A percentile compares a stretch with the other conserved stretches of the same genome.
These are phyloP conservation scores for Pseudozyma sp. DNA, from an alignment of 1,284 basidiomycete species.

Conservation along the genomic window DNA sequence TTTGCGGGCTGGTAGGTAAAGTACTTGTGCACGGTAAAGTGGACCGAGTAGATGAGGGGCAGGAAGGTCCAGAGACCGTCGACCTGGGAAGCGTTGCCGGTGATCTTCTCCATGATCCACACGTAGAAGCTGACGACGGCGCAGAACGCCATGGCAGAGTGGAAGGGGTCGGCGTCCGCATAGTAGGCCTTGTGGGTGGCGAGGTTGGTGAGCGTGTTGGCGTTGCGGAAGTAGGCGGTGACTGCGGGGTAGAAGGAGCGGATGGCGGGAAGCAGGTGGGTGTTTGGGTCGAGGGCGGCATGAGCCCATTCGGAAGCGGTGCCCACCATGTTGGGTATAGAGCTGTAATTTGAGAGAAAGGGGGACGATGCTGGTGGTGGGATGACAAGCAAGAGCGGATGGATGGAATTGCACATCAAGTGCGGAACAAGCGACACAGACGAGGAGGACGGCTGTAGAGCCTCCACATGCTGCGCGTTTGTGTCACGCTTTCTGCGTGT, in stretches of 20 bases:
- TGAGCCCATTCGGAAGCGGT: constrained; percentile 41
- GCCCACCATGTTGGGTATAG: constrained; percentile 27
- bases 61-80: constrained; percentile 66
- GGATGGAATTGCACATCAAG: neutral
- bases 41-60: constrained; percentile 59
- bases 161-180: constrained; percentile 54
- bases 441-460: neutral
- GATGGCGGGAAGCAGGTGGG: constrained; percentile 47
- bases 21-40: constrained; percentile 61
- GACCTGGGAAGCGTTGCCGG: constrained; percentile 64
- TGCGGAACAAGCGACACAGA: neutral
- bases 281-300: constrained; percentile 41
- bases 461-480: constrained; percentile 8
- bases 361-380: no score
- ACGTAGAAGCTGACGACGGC: constrained; percentile 51
- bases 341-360: no score
- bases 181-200: constrained; percentile 53
- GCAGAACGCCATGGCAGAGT: constrained; percentile 57
- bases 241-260: constrained; percentile 44
- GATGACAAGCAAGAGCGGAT: constrained; percentile 6
- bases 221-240: constrained; percentile 27
- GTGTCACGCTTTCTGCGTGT: neutral
- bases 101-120: constrained; percentile 60
- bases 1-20: constrained; percentile 50
- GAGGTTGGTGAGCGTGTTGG: constrained; percentile 33